These are phyloP conservation scores for Rhizopogon vulgaris DNA, from an alignment of 768 basidiomycete species.

Conservation along the genomic window DNA sequence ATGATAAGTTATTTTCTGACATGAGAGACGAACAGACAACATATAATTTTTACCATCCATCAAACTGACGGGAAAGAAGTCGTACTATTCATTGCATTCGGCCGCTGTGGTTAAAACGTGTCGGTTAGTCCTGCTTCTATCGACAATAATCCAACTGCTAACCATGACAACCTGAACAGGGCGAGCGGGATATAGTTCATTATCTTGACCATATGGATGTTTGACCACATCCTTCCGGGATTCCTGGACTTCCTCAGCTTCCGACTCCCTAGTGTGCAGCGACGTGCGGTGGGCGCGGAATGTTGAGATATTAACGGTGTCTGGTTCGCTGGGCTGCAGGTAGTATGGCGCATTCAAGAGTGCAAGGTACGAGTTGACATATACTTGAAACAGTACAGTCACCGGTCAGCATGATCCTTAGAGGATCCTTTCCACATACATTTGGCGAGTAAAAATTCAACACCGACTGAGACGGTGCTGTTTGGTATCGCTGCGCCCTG, in stretches of 20 bases:
- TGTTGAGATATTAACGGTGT: neutral
- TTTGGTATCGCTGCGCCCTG: neutral
- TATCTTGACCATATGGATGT: neutral
- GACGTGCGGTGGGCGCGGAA: neutral
- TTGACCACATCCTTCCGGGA: neutral
- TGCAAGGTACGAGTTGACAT: neutral
- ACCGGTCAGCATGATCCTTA: neutral
- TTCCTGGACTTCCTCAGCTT: neutral
- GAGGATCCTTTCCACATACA: neutral
- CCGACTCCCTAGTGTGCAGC: neutral
- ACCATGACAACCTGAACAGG: neutral
- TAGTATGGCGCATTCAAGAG: neutral
- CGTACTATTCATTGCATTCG: too few relatives aligned
- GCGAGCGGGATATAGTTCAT: neutral
- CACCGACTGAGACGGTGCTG: neutral
- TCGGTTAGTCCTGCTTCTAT: neutral
- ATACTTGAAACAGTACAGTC: neutral
- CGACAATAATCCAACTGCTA: neutral
- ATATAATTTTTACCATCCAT: neutral
- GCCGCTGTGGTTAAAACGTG: too few relatives aligned
- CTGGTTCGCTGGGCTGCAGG: neutral
- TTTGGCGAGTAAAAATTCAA: neutral
- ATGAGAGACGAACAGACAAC: neutral
- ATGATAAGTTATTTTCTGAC: neutral
- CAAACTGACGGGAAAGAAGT: slow-evolving; percentile 38